Base-by-base conservation (phyloP, 2,329 filamentous ascomycete species). In the Aspergillus sp. region DNA sequence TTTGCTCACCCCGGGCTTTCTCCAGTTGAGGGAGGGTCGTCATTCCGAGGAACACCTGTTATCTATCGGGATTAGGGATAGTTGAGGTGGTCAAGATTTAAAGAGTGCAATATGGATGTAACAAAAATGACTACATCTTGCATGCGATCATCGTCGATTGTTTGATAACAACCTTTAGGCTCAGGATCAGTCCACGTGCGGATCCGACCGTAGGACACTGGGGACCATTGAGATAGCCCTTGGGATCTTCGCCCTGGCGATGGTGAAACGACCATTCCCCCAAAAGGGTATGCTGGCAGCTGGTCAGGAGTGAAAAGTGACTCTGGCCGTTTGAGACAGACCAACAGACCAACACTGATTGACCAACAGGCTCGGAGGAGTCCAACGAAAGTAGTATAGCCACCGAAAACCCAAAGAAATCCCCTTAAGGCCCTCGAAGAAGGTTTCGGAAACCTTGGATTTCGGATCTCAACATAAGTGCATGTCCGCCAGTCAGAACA, bases 191-290 rank as follows among this genome's bases (percentile, higher is more conserved):
- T 25, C 39, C 53, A 55, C 53, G 39, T 55, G 53, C 53, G 53
- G 36, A 30, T 32, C 25, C 41, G 39, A 47, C 53, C 53, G 17
- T 55, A 25, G 41, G 39, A 47, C 39, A 12, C 19, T 25, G 17
- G 9, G 23, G 10, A 15, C 23, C 39, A 55, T 45, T 55, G 39
- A 45, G 39, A 45, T 10, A 30, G 28, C 10, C 28, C 43, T 36
- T 32, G 17, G n/a, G 39, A 55, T 43, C 53, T 55, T 55, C 53
- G 13, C 53, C 25, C 25, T 28, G 53, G 53, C n/a, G 12, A 47
- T 55, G 53, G 25, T 55, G 53, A 55, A 55, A 55, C 53, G 25
- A 41, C 32, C 32, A 12, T 36, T 12, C 32, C 30, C 17, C 39
- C 23, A 17, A 32, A 47, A 36, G 21, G n/a, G 21, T 13, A 45